phyloP scores from a whole-genome alignment of 2,329 filamentous ascomycete genomes.

The Calonectria naviculata region DNA sequence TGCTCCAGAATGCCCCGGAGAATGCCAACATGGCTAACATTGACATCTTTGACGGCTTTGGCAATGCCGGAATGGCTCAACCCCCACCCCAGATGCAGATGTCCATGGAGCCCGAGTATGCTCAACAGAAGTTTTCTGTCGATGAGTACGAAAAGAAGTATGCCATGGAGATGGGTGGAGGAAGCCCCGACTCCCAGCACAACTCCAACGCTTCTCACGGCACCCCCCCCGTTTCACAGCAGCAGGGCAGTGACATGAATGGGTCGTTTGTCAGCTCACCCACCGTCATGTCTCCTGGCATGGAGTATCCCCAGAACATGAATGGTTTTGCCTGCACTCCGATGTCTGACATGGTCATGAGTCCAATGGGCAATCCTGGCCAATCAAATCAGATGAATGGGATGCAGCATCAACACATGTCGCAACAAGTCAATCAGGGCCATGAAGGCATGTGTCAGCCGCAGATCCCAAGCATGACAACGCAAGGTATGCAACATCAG shows the following conservation, averaged over 20 bases:
- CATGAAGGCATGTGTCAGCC: constrained; percentile 46
- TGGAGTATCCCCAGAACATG: constrained; percentile 60
- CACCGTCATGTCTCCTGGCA: constrained; percentile 62
- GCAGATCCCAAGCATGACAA: constrained; percentile 38
- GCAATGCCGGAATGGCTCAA: constrained; percentile 70
- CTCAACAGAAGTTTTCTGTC: constrained; percentile 56
- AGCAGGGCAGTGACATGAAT: constrained; percentile 50
- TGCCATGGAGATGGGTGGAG: constrained; percentile 47
- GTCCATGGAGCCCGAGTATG: constrained; percentile 60
- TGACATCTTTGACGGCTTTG: constrained; percentile 75
- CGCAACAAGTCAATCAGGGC: constrained; percentile 46
- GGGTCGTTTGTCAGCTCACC: constrained; percentile 66
- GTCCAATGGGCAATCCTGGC: constrained; percentile 51
- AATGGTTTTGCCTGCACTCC: constrained; percentile 55
- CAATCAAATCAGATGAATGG: constrained; percentile 35
- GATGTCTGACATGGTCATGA: constrained; percentile 67
- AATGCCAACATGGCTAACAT: constrained; percentile 62
- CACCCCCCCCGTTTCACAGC: constrained; percentile 42
- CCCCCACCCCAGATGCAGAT: constrained; percentile 55
- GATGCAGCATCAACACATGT: constrained; percentile 39
- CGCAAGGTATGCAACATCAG: constrained; percentile 42
- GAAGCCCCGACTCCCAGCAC: constrained; percentile 46
- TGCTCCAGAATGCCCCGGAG: constrained; percentile 69
- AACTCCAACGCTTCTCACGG: constrained; percentile 45
- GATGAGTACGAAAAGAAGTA: constrained; percentile 56